Evolutionary conservation across 78 protist species (phyloP).

Genomic region (Chrysochromulina parva): DNA sequence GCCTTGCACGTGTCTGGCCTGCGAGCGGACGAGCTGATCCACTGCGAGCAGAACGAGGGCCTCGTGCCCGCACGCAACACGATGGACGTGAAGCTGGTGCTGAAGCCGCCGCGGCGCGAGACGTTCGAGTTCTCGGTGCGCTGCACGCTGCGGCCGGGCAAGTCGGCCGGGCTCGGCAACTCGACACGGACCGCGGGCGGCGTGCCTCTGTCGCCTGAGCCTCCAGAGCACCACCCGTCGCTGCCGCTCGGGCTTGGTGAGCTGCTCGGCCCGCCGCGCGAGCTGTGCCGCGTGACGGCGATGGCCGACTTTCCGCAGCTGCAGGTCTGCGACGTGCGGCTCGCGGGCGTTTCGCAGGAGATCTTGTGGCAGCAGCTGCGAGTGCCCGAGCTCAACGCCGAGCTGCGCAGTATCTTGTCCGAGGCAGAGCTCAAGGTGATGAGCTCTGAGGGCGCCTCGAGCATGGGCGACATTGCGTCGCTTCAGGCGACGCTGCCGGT

Average conservation of each 20-base stretch:
- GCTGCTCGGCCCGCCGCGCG: not conserved
- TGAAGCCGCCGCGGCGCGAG: not conserved
- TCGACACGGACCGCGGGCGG: not conserved
- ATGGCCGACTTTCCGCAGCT: not conserved
- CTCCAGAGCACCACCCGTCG: no score
- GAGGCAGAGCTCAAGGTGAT: not conserved
- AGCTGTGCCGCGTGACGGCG: not conserved
- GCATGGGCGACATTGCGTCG: not conserved
- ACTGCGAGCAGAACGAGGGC: not conserved
- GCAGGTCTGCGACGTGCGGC: not conserved
- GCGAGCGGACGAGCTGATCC: not conserved
- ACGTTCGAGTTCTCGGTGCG: not conserved
- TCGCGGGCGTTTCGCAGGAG: not conserved
- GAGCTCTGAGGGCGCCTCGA: no score
- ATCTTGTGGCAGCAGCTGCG: not conserved
- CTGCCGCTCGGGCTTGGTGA: no score
- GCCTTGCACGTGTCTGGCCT: not conserved
- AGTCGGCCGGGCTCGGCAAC: not conserved
- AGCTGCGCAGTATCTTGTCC: not conserved
- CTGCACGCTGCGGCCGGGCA: not conserved
- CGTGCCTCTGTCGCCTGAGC: no score
- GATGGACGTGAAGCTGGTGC: not conserved
- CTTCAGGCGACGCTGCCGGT: not conserved
- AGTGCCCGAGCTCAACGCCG: not conserved
- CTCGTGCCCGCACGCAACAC: slow-evolving; percentile 2